Evolutionary conservation across 2,329 filamentous ascomycete genomes (phyloP), one percentile per base, ranked within the genome.

Genomic region (Curvularia hawaiiensis): DNA sequence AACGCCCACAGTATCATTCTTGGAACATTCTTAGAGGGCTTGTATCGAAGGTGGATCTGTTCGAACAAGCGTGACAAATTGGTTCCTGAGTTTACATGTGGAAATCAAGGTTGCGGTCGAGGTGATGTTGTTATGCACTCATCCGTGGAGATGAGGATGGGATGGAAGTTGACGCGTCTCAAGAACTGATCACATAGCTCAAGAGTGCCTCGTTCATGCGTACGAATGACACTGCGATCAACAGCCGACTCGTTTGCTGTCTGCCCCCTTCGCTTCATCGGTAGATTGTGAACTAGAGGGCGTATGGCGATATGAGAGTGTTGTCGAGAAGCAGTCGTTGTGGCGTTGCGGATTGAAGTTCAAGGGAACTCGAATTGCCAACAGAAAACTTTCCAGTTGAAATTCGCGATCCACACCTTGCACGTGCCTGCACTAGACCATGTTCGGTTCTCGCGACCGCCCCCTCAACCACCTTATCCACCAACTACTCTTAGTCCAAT

Each of bases 51-150:
- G 68, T 63, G 67, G 44, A 58, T 62, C 64, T 70, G 24, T 75
- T 75, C 72, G 72, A 63, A 68, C 61, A 75, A 70, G 73, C 73
- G 73, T 75, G 73, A 75, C 73, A 75, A 75, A 71, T 75, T 75
- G 69, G 71, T 75, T 75, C 73, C 73, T 58, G 55, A 22, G 8
- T 58, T 33, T 33, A 45, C 18, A 41, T 18, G n/a, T 47, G n/a
- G n/a, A 33, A 3, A 43, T 16, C 14, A 31, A 24, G 24, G 30
- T 26, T 41, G 47, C 11, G 12, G 24, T 47, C 35, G 31, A 31
- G 20, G 28, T 47, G 5, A 40, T 8, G 4, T 40, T 16, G 24
- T 35, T 16, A 18, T 50, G 35, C 47, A 10, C 12, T 28, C 24
- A 40, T 20, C 33, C 5, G 35, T 22, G 47, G 14, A 20, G 8